Base-by-base conservation (phyloP, 1,284 basidiomycete species). In the Flammula alnicola region DNA sequence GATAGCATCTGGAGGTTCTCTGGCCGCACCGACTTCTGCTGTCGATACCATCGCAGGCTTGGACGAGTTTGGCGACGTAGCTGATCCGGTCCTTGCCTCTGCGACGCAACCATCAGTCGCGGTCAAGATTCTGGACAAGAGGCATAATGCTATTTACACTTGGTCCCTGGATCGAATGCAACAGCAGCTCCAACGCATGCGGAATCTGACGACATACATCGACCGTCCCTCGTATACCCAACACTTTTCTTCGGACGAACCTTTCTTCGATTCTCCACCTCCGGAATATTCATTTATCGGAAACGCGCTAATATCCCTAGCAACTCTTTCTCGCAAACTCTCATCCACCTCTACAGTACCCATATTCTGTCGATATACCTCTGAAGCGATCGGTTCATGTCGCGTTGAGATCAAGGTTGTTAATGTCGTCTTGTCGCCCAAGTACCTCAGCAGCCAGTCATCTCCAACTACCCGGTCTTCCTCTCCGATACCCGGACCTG, bases 281-380 rank as follows among this genome's bases (percentile, higher is more conserved):
- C 89, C 92, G 0, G 84, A 88, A 55, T 95, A 90, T 66, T 95
- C 93, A 4, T 96, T 95, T 68, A 87, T 98, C 48, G 97, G 95
- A 37, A 88, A 91, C 56, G 88, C 92, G 0, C 70, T 91, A 16
- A 78, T 96, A 43, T 93, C 93, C 3, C 79, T 99, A 20, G 83
- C 86, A 0, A 86, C 94, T 4, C 78, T 99, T 25, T 84, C 83
- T 10, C 83, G 91, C 31, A 80, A 87, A 44, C 72, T 92, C n/a
- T 86, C 91, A 0, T 90, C 88, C 5, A 79, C 78, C 1, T 84
- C 83, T 19, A 81, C 78, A 1, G 82, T 91, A 10, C 92, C 93
- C 2, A 95, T 98, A 63, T 92, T 93, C 64, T 95, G 92, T 64
- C 84, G 89, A 37, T 95, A 95, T 64, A 96, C 94, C 1, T 81